Conservation (phyloP, 1,284 basidiomycete species). For the Apiotrichum siamense region DNA sequence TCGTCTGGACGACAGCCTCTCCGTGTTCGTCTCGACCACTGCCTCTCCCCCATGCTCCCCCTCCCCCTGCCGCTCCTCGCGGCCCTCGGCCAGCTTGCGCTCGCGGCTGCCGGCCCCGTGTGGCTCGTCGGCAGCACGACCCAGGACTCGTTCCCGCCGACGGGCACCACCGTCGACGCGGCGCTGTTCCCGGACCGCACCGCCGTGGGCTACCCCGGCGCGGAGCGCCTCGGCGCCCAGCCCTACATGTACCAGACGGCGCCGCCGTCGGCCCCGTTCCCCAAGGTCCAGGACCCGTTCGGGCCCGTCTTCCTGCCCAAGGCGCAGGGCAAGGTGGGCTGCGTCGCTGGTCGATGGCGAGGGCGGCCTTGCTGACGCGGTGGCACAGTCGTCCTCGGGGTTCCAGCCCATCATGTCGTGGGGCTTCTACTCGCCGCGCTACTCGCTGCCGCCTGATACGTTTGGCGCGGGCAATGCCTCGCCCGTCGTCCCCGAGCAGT, state of each 20-base stretch:
- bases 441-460: slow-evolving; percentile 59
- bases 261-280: slow-evolving; percentile 46
- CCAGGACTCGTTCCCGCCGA: slow-evolving; percentile 32
- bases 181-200: slow-evolving; percentile 49
- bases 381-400: slow-evolving; percentile 3
- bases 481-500: slow-evolving; percentile 61
- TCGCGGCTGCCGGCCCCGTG: background rate
- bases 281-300: slow-evolving; percentile 47
- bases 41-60: too few species aligned
- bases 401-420: slow-evolving; percentile 66
- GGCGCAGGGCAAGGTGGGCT: slow-evolving; percentile 24
- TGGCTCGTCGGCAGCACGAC: slow-evolving; percentile 23
- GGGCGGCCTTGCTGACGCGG: background rate
- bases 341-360: background rate
- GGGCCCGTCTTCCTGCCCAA: slow-evolving; percentile 46
- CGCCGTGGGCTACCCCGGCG: slow-evolving; percentile 52
- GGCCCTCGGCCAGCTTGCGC: background rate
- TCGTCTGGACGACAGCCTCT: too few species aligned
- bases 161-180: slow-evolving; percentile 27
- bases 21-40: too few species aligned
- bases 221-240: slow-evolving; percentile 54
- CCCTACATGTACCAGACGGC: slow-evolving; percentile 52
- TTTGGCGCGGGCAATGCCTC: slow-evolving; percentile 67
- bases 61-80: too few species aligned
- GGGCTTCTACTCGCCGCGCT: slow-evolving; percentile 82